Conservation (phyloP, 2,329 filamentous ascomycete species). For the Xylariales sp. region DNA sequence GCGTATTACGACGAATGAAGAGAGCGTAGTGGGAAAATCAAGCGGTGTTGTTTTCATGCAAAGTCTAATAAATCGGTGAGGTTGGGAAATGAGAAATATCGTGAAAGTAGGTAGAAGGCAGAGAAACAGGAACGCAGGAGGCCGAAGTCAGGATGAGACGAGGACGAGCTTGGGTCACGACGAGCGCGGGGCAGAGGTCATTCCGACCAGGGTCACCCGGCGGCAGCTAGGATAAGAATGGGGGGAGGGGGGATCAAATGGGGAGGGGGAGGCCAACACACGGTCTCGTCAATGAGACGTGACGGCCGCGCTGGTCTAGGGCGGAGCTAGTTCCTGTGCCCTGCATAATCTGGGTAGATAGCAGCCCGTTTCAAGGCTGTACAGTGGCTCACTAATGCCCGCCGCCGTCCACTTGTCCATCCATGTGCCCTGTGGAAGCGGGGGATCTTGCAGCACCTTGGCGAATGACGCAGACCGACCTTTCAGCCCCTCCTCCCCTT, state of each 20-base stretch:
- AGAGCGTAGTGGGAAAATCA: not conserved
- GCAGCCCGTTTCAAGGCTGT: not conserved
- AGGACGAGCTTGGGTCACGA: slow-evolving; percentile 2
- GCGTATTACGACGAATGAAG: not conserved
- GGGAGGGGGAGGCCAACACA: not conserved
- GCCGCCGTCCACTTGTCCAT: slow-evolving; percentile 2
- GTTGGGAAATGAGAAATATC: not conserved
- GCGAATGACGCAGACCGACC: no score
- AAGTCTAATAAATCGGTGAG: not conserved
- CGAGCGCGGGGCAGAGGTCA: slow-evolving; percentile 7
- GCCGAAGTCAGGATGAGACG: slow-evolving; percentile 1
- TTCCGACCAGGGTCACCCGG: slow-evolving; percentile 4
- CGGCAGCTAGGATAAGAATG: slow-evolving; percentile 3
- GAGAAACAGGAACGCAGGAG: not conserved
- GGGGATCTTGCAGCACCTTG: slow-evolving; percentile 2
- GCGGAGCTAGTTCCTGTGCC: slow-evolving; percentile 2
- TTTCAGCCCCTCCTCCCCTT: no score
- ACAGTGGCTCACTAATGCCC: slow-evolving; percentile 1
- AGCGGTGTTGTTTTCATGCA: not conserved
- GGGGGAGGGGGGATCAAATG: not conserved
- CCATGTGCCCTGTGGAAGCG: not conserved
- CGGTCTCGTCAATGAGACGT: not conserved
- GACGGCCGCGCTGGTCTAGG: not conserved
- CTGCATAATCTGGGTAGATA: slow-evolving; percentile 2
- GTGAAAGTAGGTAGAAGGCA: not conserved